Conservation (phyloP, 306 rosid genomes). For the Ziziphus jujuba region DNA sequence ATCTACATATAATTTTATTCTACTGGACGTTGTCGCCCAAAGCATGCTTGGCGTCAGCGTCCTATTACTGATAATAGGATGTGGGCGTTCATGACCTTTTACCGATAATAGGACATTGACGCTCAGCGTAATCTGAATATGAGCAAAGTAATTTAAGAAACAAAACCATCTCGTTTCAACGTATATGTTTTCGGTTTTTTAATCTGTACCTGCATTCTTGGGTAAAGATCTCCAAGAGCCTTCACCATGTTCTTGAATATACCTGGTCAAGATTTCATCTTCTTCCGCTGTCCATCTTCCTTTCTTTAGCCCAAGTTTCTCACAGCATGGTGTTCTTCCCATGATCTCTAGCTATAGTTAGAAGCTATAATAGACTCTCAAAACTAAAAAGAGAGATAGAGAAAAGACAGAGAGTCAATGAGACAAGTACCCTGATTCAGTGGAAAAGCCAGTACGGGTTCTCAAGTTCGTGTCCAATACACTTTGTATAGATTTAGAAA, state of each 20-base stretch:
- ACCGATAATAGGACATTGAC: too few species aligned
- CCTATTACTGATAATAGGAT: too few species aligned
- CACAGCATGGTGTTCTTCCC: conserved; percentile 89
- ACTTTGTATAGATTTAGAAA: not conserved
- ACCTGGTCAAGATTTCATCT: conserved; percentile 60
- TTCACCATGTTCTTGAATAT: conserved; percentile 66
- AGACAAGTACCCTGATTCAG: too few species aligned
- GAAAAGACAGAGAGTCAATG: not conserved
- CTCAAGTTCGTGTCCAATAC: too few species aligned
- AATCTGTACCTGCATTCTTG: conserved; percentile 62
- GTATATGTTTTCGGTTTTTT: too few species aligned
- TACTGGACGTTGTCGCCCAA: not conserved
- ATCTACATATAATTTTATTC: not conserved
- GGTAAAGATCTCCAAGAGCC: conserved; percentile 88
- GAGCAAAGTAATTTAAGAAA: not conserved
- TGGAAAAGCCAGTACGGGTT: too few species aligned
- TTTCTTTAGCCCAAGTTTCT: conserved; percentile 74
- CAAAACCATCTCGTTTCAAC: too few species aligned
- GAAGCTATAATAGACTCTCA: not conserved
- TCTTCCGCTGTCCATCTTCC: conserved; percentile 94
- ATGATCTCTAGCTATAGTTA: conserved; percentile 20
- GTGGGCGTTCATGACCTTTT: too few species aligned
- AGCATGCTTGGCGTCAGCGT: too few species aligned
- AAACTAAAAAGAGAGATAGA: not conserved
- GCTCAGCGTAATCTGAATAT: too few species aligned